A percentile compares a stretch with the other conserved stretches of the same genome.
Conservation (phyloP, 495 filamentous ascomycete species). For the Daldinia childiae region DNA sequence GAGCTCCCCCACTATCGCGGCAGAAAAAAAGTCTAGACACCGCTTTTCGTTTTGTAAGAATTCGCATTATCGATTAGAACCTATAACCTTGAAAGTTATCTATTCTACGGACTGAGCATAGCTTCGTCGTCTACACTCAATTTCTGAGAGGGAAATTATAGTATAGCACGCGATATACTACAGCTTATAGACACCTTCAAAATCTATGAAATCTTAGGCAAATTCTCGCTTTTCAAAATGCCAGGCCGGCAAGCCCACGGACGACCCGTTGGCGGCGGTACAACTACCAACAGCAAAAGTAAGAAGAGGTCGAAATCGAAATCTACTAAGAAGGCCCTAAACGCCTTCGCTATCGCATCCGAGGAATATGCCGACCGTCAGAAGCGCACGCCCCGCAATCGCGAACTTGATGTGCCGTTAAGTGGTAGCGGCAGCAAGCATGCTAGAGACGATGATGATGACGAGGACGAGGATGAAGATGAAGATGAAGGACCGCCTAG, state of each 20-base stretch:
- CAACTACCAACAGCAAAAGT: slow-evolving; percentile 51
- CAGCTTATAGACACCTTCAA: not conserved
- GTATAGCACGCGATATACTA: not conserved
- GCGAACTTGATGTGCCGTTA: slow-evolving; percentile 55
- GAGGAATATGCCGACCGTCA: slow-evolving; percentile 57
- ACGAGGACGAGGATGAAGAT: slow-evolving; percentile 63
- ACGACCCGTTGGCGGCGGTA: slow-evolving; percentile 52
- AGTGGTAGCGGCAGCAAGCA: slow-evolving; percentile 49
- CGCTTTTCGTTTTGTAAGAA: slow-evolving; percentile 25
- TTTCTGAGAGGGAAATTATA: not conserved
- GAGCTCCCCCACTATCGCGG: slow-evolving; percentile 45
- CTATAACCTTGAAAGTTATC: not conserved
- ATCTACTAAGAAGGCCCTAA: slow-evolving; percentile 67
- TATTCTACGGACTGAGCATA: not conserved
- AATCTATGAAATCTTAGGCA: not conserved
- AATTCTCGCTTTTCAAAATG: slow-evolving; percentile 57
- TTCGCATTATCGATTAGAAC: slow-evolving; percentile 24
- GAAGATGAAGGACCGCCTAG: slow-evolving; percentile 56
- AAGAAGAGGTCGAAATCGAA: slow-evolving; percentile 60
- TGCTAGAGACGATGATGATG: slow-evolving; percentile 61
- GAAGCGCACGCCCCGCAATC: slow-evolving; percentile 53
- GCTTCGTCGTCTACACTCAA: not conserved
- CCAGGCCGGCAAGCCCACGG: slow-evolving; percentile 74
- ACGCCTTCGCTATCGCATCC: slow-evolving; percentile 87
- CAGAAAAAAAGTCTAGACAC: slow-evolving; percentile 48